These are phyloP conservation scores for Citrus unshiu DNA, from an alignment of 345 rosid species.

Conservation along the genomic window DNA sequence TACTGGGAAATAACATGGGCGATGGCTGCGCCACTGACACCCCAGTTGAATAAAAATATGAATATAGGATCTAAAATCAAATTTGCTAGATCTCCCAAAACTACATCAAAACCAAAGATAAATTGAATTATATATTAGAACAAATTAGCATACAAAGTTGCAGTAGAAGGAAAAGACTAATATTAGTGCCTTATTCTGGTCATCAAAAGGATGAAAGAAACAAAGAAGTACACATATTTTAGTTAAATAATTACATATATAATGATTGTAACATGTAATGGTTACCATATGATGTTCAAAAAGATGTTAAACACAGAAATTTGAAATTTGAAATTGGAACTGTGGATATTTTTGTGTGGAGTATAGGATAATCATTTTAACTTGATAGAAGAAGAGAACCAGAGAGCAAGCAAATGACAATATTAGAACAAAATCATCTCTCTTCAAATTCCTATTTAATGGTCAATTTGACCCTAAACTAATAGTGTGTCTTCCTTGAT, in stretches of 20 bases:
- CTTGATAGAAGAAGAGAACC: not conserved
- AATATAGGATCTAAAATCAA: slow-evolving; percentile 47
- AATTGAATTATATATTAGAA: not conserved
- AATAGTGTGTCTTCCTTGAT: not conserved
- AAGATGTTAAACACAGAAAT: not conserved
- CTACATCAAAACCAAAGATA: slow-evolving; percentile 19
- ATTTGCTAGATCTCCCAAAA: slow-evolving; percentile 47
- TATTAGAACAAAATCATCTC: not conserved
- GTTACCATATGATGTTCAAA: not conserved
- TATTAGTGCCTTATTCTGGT: not conserved
- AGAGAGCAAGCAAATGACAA: not conserved
- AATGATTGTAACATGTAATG: not conserved
- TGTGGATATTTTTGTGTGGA: not conserved
- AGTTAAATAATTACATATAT: not conserved
- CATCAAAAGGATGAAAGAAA: not conserved
- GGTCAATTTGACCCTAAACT: not conserved
- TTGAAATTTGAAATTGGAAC: not conserved
- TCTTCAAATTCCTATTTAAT: not conserved
- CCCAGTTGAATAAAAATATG: slow-evolving; percentile 43
- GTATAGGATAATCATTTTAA: not conserved
- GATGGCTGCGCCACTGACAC: slow-evolving; percentile 61
- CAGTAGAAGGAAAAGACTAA: not conserved
- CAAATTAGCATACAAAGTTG: not conserved
- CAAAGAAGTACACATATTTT: not conserved
- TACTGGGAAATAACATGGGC: slow-evolving; percentile 70